Evolutionary conservation across 495 filamentous ascomycete species (phyloP).

Genomic region (Jackrogersella minutella): DNA sequence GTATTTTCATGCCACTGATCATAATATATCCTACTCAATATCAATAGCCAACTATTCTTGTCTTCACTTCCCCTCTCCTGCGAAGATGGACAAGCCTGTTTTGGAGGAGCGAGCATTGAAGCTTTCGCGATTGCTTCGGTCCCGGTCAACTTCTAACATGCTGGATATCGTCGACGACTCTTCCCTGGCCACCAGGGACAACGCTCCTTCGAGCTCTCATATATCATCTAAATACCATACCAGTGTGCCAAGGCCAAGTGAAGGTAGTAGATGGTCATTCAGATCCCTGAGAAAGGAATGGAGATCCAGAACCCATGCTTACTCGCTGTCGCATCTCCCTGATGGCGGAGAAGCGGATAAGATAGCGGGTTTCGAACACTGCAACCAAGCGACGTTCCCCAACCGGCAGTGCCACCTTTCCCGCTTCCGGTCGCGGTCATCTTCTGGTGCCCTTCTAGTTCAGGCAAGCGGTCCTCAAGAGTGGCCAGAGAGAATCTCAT

Average conservation of each 20-base stretch:
- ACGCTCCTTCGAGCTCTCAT: neutral
- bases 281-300: conserved; percentile 7
- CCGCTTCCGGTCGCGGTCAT: conserved; percentile 13
- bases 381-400: neutral
- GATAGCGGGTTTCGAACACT: neutral
- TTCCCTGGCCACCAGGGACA: neutral
- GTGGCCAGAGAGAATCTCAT: conserved; percentile 29
- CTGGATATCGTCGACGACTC: conserved; percentile 9
- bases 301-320: conserved; percentile 12
- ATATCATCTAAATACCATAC: neutral
- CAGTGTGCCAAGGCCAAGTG: neutral
- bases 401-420: neutral
- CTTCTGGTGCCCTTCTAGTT: neutral
- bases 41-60: neutral
- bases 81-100: neutral
- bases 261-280: neutral
- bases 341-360: conserved; percentile 1
- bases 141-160: conserved; percentile 32
- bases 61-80: neutral
- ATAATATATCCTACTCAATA: too few relatives aligned
- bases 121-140: conserved; percentile 22
- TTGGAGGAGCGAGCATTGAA: neutral
- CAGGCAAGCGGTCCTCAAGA: neutral
- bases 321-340: conserved; percentile 23
- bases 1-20: neutral